Conservation (phyloP, 176 grass and related monocot species). For the Musa troglodytarum region DNA sequence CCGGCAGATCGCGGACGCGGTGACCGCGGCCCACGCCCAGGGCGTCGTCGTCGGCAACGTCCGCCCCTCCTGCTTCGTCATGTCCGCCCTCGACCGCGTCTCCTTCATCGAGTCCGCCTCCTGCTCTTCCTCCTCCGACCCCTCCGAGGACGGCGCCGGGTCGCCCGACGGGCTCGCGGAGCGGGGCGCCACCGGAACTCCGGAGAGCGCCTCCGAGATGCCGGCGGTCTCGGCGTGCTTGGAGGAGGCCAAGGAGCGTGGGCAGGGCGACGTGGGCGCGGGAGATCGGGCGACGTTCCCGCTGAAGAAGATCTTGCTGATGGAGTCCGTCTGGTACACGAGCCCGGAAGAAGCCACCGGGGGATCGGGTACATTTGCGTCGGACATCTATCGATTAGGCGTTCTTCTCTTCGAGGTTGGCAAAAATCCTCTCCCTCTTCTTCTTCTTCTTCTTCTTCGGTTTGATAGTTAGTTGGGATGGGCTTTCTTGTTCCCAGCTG, state of each 20-base stretch:
- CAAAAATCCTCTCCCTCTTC: neutral
- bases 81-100: conserved; percentile 72
- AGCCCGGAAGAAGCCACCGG: conserved; percentile 68
- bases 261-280: conserved; percentile 18
- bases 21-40: conserved; percentile 75
- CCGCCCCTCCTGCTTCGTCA: conserved; percentile 85
- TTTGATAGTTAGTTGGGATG: neutral
- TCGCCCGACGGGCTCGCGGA: conserved; percentile 3
- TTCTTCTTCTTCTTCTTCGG: neutral
- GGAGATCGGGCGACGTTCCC: conserved; percentile 49
- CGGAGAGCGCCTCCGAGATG: neutral
- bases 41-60: conserved; percentile 73
- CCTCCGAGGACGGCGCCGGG: conserved; percentile 32
- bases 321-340: conserved; percentile 90
- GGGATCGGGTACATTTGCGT: conserved; percentile 47
- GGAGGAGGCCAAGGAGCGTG: neutral
- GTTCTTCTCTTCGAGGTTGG: conserved; percentile 90
- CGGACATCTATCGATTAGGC: conserved; percentile 89
- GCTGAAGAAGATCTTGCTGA: conserved; percentile 58
- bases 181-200: neutral
- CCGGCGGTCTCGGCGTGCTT: neutral
- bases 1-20: conserved; percentile 74
- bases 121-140: conserved; percentile 57
- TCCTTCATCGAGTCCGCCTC: conserved; percentile 96
- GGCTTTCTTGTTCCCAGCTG: conserved; percentile 36